Base-by-base conservation (phyloP, 2,329 filamentous ascomycete genomes). In the Ceratocystis eucalypticola region DNA sequence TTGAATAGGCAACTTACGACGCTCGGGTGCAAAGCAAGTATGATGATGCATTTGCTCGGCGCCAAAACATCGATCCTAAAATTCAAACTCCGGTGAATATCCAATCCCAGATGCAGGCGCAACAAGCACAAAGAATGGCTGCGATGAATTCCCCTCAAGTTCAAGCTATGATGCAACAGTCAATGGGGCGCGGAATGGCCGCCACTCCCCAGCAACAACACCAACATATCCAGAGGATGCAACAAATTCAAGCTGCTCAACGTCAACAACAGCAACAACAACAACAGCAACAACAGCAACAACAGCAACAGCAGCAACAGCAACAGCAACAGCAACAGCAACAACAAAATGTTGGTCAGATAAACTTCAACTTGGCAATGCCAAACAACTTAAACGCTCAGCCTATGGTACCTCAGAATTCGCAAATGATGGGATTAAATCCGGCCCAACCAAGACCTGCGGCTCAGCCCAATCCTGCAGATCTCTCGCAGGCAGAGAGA, bases 11-110 rank as follows among this genome's bases (percentile, higher is more conserved):
- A 64, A 73, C 72, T 0, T 85, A 85, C 69, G 81, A 84, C 17
- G 74, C 77, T 63, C 73, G 75, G 41, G 78, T 85, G 72, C 71
- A 71, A 1, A 71, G 70, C 10, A 82, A 80, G 69, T 75, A 77
- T 0, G 71, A 77, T 62, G 81, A 84, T 4, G 76, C 83, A 57
- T 78, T 78, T 67, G 76, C 76, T 67, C 80, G 78, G 69, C 79
- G 82, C 48, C 78, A 83, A 69, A 75, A 75, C 3, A 80, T 82
- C 69, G 79, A 79, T 57, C 76, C 77, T 0, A 77, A 72, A 10
- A 72, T 84, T 1, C 80, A 64, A 62, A 17, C 10, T 20, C 37
- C 22, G 5, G 46, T 65, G 37, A 59, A 65, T 12, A 41, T 65
- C 28, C 59, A 63, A 48, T 22, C 46, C 4, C 57, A 61, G 44